A percentile compares a stretch with the other conserved stretches of the same genome.
Conservation (phyloP, 768 basidiomycete species). For the Trametes gibbosa region DNA sequence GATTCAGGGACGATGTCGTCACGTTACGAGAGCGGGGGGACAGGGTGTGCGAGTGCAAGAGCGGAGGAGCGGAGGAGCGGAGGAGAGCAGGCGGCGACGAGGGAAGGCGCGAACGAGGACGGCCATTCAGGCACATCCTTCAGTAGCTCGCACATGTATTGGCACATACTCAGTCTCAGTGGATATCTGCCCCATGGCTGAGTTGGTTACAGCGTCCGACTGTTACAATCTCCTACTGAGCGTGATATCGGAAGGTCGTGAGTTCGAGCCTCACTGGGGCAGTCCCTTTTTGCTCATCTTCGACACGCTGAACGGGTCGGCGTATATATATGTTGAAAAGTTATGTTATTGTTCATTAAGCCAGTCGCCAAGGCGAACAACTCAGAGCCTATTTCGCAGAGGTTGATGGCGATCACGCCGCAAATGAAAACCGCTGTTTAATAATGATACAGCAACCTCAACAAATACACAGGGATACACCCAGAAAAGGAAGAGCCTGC, state of each 20-base stretch:
- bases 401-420: not conserved
- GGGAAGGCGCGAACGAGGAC: too few relatives aligned
- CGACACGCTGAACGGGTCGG: too few relatives aligned
- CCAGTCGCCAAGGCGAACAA: too few relatives aligned
- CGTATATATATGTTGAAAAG: not conserved
- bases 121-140: too few relatives aligned
- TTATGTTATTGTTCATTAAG: too few relatives aligned
- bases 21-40: too few relatives aligned
- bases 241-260: constrained; percentile 61
- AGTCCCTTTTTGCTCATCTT: constrained; percentile 1
- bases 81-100: too few relatives aligned
- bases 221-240: constrained; percentile 48
- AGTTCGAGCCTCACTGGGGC: constrained; percentile 63
- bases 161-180: too few relatives aligned
- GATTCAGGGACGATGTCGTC: too few relatives aligned
- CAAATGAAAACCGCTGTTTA: not conserved
- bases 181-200: constrained; percentile 60
- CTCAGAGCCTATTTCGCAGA: not conserved
- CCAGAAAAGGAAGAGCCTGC: not conserved
- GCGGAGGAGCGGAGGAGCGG: too few relatives aligned
- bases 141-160: too few relatives aligned
- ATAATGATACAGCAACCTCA: constrained; percentile 11
- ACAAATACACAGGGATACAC: not conserved
- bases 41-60: not conserved
- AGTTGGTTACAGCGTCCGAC: constrained; percentile 80